A percentile compares a stretch with the other conserved stretches of the same genome.
These are phyloP conservation scores for Harringtonia aguacate DNA, from an alignment of 2,329 filamentous ascomycete genomes.

Conservation along the genomic window DNA sequence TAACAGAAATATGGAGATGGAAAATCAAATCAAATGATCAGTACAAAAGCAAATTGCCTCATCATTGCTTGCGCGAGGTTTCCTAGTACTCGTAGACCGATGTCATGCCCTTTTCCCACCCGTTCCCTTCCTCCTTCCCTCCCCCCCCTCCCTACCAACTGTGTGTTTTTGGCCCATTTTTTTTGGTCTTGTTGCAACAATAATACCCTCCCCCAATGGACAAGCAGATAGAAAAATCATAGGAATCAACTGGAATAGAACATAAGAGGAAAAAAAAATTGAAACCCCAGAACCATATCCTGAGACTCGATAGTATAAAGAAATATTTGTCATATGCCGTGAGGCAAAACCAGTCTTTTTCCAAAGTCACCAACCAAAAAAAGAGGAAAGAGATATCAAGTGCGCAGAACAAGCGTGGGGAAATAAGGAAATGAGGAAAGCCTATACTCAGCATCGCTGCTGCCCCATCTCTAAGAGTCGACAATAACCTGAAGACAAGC, in stretches of 20 bases:
- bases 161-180: too few species aligned
- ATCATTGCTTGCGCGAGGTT: too few species aligned
- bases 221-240: too few species aligned
- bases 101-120: too few species aligned
- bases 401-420: background rate
- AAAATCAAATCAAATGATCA: background rate
- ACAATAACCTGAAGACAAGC: background rate
- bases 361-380: slow-evolving; percentile 1
- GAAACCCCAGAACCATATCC: slow-evolving; percentile 2
- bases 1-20: background rate
- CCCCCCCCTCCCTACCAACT: too few species aligned
- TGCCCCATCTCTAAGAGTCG: slow-evolving; percentile 1
- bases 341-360: slow-evolving; percentile 12
- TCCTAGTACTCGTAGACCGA: too few species aligned
- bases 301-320: background rate
- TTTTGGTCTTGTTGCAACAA: too few species aligned
- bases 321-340: slow-evolving; percentile 10
- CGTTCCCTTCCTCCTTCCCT: too few species aligned
- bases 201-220: too few species aligned
- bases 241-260: too few species aligned
- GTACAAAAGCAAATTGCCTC: background rate
- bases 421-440: background rate
- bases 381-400: background rate
- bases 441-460: slow-evolving; percentile 8
- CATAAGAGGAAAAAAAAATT: background rate